Evolutionary conservation across 441 rosid genomes (phyloP), one percentile per base, ranked within the genome.

Genomic region (Adansonia rubrostipa): DNA sequence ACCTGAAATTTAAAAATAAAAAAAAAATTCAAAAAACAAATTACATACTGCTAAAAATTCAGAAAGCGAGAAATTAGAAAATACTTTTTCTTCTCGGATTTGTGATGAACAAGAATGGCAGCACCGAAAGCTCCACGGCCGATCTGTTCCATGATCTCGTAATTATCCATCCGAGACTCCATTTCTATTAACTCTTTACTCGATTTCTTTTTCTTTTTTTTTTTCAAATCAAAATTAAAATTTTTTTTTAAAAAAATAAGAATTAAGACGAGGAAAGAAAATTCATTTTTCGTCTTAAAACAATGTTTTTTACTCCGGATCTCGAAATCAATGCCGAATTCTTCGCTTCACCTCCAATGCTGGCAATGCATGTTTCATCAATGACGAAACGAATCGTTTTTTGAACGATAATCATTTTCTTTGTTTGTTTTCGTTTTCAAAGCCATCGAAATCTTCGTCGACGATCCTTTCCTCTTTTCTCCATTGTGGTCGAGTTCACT

Each of bases 71-170:
- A 36, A 45, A 56, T 14, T 60, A 51, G 22, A 13, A 67, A 68
- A 77, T 81, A 95, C 98, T 91, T 95, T 88, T 92, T 95, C 85
- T 87, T 93, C 88, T 95, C 98, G n/a, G 93, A 85, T 78, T 89
- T 93, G 85, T 95, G 97, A 79, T 86, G 87, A 72, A 95, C 99
- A 14, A 95, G 91, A 88, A 95, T 95, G 70, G 99, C 98, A 19
- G 98, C 98, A 40, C 99, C 99, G 65, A 95, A 95, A 1, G 99
- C 98, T 1, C 99, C 99, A 47, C 99, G 92, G n/a, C 98, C 99
- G 87, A 95, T 93, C 94, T 93, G 98, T 80, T 93, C 99, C 98
- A 95, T 95, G 86, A 95, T 89, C 92, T 95, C 99, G 71, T 95
- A 95, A 74, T 88, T 97, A 89, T 95, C 99, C 99, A 95, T 95